phyloP scores from a whole-genome alignment of 106 monocot species.

The Dioscorea zingiberensis region DNA sequence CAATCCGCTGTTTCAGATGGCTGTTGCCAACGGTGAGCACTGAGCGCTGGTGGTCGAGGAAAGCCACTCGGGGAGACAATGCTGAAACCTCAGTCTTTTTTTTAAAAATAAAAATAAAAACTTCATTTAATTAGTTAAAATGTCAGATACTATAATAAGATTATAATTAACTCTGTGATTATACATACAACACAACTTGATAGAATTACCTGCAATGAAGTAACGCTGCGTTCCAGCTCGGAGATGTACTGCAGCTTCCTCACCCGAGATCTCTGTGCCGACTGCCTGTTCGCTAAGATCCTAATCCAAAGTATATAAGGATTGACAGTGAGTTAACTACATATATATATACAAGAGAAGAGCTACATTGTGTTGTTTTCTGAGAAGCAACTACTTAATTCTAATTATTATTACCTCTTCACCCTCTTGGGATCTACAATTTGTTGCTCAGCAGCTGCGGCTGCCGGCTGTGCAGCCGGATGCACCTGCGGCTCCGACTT shows the following conservation, averaged over 20 bases:
- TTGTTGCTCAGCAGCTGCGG: neutral
- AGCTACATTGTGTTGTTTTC: slow-evolving; percentile 1
- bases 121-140: too few relatives aligned
- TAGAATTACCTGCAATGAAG: slow-evolving; percentile 46
- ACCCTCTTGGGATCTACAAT: slow-evolving; percentile 66
- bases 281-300: slow-evolving; percentile 79
- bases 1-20: slow-evolving; percentile 93
- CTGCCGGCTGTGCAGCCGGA: neutral
- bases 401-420: slow-evolving; percentile 82
- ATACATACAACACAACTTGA: too few relatives aligned
- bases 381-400: too few relatives aligned
- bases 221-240: slow-evolving; percentile 78
- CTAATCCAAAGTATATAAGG: slow-evolving; percentile 7
- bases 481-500: neutral
- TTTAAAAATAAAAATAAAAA: too few relatives aligned
- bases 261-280: slow-evolving; percentile 75
- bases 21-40: slow-evolving; percentile 81
- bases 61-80: slow-evolving; percentile 84
- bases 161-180: too few relatives aligned
- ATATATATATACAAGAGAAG: neutral
- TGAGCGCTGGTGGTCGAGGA: slow-evolving; percentile 91
- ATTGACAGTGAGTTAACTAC: neutral
- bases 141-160: too few relatives aligned
- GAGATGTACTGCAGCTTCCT: slow-evolving; percentile 83
- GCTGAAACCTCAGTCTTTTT: slow-evolving; percentile 92